Evolutionary conservation across 2,329 filamentous ascomycete species (phyloP).

Genomic region (Catunica adiposa): DNA sequence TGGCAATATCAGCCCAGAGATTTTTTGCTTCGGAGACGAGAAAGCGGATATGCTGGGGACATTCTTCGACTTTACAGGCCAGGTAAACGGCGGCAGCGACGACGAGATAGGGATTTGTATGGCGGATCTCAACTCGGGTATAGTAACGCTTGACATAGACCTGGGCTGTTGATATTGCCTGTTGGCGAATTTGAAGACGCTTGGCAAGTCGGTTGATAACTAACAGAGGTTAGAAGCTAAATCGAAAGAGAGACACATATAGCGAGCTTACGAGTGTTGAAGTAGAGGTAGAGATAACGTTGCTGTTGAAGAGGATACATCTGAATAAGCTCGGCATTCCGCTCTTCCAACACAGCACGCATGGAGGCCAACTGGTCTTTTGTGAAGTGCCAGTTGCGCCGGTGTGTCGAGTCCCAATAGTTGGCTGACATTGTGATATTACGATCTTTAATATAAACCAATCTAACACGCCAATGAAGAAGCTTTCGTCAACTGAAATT

Average conservation of each 20-base stretch:
- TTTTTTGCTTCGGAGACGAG: conserved; percentile 74
- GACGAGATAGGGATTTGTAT: conserved; percentile 84
- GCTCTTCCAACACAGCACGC: conserved; percentile 60
- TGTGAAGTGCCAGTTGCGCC: conserved; percentile 78
- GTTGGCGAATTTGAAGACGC: conserved; percentile 70
- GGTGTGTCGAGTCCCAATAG: conserved; percentile 92
- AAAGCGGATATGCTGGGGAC: conserved; percentile 84
- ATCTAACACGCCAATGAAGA: not conserved
- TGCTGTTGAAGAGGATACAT: conserved; percentile 70
- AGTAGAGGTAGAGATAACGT: conserved; percentile 75
- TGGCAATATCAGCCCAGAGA: conserved; percentile 66
- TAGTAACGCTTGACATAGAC: conserved; percentile 93
- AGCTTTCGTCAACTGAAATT: not conserved
- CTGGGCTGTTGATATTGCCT: conserved; percentile 84
- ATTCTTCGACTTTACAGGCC: conserved; percentile 96
- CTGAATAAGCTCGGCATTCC: conserved; percentile 55
- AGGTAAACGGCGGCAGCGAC: conserved; percentile 88
- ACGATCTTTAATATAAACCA: not conserved
- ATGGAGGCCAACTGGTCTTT: conserved; percentile 62
- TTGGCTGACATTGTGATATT: conserved; percentile 61
- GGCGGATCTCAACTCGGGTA: conserved; percentile 72
- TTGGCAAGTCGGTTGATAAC: conserved; percentile 72
- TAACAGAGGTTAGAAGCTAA: conserved; percentile 21
- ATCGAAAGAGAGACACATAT: not conserved
- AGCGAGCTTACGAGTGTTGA: conserved; percentile 65